Conservation (phyloP, 192 early-diverging fungal genomes). For the Podila epicladia region DNA sequence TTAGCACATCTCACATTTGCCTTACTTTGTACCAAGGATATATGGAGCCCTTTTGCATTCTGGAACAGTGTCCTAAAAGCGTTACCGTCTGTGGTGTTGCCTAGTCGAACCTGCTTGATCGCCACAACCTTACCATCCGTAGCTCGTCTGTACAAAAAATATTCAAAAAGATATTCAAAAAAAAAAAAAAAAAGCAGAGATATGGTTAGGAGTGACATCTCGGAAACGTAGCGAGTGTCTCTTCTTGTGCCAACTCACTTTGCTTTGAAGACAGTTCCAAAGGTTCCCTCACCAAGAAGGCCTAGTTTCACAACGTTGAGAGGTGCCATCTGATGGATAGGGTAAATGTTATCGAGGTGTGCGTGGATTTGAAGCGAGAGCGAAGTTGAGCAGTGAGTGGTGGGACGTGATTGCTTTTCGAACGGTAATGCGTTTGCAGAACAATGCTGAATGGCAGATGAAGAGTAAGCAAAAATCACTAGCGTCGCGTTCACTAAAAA, state of each 20-base stretch:
- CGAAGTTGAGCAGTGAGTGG: not conserved
- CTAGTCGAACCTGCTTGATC: constrained; percentile 78
- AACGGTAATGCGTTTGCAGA: not conserved
- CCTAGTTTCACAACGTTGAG: constrained; percentile 60
- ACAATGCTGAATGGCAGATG: not conserved
- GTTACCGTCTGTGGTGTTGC: constrained; percentile 66
- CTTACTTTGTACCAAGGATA: not conserved
- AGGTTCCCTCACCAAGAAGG: constrained; percentile 82
- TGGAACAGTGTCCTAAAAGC: no score
- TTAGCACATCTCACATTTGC: not conserved
- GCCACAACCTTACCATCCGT: constrained; percentile 70
- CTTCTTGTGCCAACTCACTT: constrained; percentile 25
- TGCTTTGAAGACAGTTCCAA: constrained; percentile 85
- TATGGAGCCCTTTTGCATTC: not conserved
- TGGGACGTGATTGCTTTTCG: not conserved
- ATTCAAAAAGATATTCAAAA: not conserved
- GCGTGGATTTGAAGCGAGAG: no score
- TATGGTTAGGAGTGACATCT: not conserved
- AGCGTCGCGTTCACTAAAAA: not conserved
- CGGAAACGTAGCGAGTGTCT: not conserved
- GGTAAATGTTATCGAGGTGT: no score
- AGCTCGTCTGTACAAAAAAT: constrained; percentile 39
- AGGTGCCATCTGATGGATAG: no score
- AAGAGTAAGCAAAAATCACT: not conserved
- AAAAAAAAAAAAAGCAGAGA: not conserved